phyloP scores from a whole-genome alignment of 306 rosid species.

The Medicago arabica region DNA sequence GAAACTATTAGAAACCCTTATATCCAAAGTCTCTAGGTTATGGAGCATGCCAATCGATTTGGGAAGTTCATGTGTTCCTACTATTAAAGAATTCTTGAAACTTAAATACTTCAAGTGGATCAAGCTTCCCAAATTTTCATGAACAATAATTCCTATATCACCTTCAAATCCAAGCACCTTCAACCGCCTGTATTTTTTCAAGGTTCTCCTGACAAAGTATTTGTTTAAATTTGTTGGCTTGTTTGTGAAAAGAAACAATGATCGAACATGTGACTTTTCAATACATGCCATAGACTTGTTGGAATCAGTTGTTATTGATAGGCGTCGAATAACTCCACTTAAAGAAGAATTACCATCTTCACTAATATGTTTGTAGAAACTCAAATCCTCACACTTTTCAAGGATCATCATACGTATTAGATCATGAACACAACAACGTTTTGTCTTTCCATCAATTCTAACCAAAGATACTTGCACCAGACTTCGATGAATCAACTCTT shows the following conservation, averaged over 20 bases:
- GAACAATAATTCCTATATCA: too few relatives aligned
- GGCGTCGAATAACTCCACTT: neutral
- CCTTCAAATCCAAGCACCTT: neutral
- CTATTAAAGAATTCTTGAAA: too few relatives aligned
- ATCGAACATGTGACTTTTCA: neutral
- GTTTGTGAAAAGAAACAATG: neutral
- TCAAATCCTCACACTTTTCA: neutral
- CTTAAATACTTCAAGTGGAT: conserved; percentile 18
- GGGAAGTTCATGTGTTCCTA: too few relatives aligned
- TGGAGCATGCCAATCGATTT: too few relatives aligned
- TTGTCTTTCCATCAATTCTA: neutral
- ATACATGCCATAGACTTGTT: neutral
- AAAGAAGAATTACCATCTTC: neutral
- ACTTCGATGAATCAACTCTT: neutral
- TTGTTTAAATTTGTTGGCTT: too few relatives aligned
- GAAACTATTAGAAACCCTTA: too few relatives aligned
- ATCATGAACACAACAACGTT: neutral
- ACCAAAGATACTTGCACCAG: neutral
- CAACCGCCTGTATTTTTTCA: neutral
- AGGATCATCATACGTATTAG: neutral
- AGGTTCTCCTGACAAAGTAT: neutral
- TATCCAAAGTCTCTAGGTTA: too few relatives aligned
- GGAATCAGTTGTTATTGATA: neutral
- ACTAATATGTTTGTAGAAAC: neutral
- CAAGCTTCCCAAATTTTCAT: neutral